phyloP scores from a whole-genome alignment of 352 stramenopile species.

The Phytophthora sansomeana region DNA sequence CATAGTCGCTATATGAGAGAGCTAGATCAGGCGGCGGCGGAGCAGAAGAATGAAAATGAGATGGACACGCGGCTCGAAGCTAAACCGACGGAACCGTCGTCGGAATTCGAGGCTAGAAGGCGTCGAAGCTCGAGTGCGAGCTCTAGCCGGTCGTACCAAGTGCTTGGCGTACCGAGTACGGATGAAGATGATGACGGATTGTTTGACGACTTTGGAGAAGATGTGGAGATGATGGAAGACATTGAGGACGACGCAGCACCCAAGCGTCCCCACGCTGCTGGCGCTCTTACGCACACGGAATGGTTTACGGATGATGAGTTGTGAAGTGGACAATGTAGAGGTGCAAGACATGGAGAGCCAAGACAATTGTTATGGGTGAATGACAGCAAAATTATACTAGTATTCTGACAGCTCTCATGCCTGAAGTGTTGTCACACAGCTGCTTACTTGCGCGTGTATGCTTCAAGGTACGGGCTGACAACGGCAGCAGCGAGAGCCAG shows the following conservation, averaged over 20 bases:
- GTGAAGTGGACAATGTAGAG: conserved; percentile 23
- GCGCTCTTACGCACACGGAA: conserved; percentile 53
- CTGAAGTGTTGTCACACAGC: neutral
- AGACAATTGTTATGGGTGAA: conserved; percentile 10
- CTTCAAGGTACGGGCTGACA: conserved; percentile 30
- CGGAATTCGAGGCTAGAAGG: conserved; percentile 1
- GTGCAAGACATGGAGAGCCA: conserved; percentile 6
- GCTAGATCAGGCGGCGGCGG: conserved; percentile 24
- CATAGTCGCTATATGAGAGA: conserved; percentile 42
- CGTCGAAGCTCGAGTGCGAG: conserved; percentile 39
- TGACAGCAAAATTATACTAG: conserved; percentile 18
- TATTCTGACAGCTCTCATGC: conserved; percentile 4
- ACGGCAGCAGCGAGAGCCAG: conserved; percentile 33
- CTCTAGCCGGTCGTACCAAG: conserved; percentile 46
- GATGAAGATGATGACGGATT: conserved; percentile 37
- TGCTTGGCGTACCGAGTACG: conserved; percentile 43
- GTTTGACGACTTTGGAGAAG: conserved; percentile 38
- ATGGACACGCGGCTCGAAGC: conserved; percentile 24
- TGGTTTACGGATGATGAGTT: conserved; percentile 56
- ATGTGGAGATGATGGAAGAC: conserved; percentile 61
- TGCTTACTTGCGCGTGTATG: conserved; percentile 24
- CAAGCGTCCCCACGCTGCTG: conserved; percentile 44
- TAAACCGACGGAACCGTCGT: conserved; percentile 24
- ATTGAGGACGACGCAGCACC: conserved; percentile 29
- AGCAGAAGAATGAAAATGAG: conserved; percentile 18